phyloP scores from a whole-genome alignment of 805 yeast species.

The Teunomyces barrocoloradensis region DNA sequence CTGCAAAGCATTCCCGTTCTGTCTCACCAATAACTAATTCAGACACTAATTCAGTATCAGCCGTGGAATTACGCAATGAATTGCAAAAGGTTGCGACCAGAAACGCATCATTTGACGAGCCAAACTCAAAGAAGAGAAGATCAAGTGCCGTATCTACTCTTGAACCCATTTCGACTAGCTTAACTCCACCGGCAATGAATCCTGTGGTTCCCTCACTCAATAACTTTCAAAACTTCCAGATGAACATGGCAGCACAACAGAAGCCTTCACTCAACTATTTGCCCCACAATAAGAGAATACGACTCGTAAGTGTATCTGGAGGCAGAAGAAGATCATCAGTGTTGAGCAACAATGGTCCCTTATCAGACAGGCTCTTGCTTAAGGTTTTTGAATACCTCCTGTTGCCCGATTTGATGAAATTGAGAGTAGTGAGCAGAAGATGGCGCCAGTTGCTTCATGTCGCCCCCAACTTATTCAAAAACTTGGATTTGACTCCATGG shows the following conservation, averaged over 20 bases:
- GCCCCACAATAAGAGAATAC: conserved; percentile 52
- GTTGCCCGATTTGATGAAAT: conserved; percentile 59
- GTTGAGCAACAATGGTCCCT: conserved; percentile 49
- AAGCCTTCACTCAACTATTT: conserved; percentile 48
- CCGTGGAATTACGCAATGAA: conserved; percentile 7
- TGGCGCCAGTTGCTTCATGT: conserved; percentile 67
- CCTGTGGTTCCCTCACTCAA: conserved; percentile 34
- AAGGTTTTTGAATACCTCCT: conserved; percentile 52
- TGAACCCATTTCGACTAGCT: conserved; percentile 13
- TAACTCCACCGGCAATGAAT: conserved; percentile 38
- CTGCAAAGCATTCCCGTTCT: conserved; percentile 10
- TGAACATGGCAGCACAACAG: conserved; percentile 7
- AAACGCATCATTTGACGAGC: conserved; percentile 8
- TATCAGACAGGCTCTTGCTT: conserved; percentile 60
- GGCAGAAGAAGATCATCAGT: conserved; percentile 54
- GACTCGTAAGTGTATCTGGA: conserved; percentile 45
- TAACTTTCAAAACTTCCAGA: conserved; percentile 26
- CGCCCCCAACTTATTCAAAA: conserved; percentile 51
- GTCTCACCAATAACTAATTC: conserved; percentile 9
- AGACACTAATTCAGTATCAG: conserved; percentile 14
- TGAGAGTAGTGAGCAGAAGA: conserved; percentile 56
- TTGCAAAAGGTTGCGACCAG: conserved; percentile 5
- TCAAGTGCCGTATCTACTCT: conserved; percentile 9
- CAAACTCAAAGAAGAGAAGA: conserved; percentile 11
- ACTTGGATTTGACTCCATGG: conserved; percentile 60